Percentiles rank a stretch among this genome's conserved stretches.
phyloP scores from a whole-genome alignment of 2,329 filamentous ascomycete genomes.

The Fusarium sp. region DNA sequence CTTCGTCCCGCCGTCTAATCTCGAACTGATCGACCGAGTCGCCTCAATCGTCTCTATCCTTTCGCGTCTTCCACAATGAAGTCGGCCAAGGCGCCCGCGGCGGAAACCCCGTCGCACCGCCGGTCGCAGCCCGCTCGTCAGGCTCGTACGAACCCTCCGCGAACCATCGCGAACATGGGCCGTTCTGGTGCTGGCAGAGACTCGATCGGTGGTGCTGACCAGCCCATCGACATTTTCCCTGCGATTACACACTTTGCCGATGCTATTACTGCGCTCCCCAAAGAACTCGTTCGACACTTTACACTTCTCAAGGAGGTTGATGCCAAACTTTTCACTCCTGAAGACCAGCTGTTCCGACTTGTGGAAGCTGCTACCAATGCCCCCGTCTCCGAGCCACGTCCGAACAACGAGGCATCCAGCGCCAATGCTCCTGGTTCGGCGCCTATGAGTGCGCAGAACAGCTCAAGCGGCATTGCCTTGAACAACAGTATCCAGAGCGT shows the following conservation, averaged over 20 bases:
- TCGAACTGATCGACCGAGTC: slow-evolving; percentile 42
- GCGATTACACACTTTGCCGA: slow-evolving; percentile 85
- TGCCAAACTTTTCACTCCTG: slow-evolving; percentile 91
- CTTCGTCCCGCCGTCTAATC: slow-evolving; percentile 39
- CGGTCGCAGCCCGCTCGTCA: slow-evolving; percentile 75
- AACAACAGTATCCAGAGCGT: slow-evolving; percentile 55
- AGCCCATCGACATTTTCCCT: slow-evolving; percentile 76
- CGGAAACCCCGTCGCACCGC: slow-evolving; percentile 64
- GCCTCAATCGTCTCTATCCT: slow-evolving; percentile 34
- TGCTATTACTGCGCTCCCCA: slow-evolving; percentile 89
- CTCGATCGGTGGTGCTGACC: slow-evolving; percentile 63
- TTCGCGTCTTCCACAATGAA: slow-evolving; percentile 61
- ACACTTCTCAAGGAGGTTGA: slow-evolving; percentile 97
- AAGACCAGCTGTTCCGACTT: slow-evolving; percentile 83
- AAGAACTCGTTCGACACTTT: slow-evolving; percentile 95
- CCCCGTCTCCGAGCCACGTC: slow-evolving; percentile 61
- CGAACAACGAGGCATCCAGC: slow-evolving; percentile 60
- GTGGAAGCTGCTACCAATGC: slow-evolving; percentile 73
- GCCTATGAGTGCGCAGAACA: slow-evolving; percentile 65
- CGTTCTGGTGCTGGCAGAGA: slow-evolving; percentile 61
- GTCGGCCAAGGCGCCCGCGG: slow-evolving; percentile 63
- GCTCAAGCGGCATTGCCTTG: slow-evolving; percentile 57
- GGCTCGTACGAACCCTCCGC: slow-evolving; percentile 73
- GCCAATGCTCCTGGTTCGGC: slow-evolving; percentile 59
- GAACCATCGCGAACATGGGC: slow-evolving; percentile 64